Percentiles rank a stretch among this genome's conserved stretches.
phyloP scores from a whole-genome alignment of 495 filamentous ascomycete species.

The Chlorociboria aeruginascens region DNA sequence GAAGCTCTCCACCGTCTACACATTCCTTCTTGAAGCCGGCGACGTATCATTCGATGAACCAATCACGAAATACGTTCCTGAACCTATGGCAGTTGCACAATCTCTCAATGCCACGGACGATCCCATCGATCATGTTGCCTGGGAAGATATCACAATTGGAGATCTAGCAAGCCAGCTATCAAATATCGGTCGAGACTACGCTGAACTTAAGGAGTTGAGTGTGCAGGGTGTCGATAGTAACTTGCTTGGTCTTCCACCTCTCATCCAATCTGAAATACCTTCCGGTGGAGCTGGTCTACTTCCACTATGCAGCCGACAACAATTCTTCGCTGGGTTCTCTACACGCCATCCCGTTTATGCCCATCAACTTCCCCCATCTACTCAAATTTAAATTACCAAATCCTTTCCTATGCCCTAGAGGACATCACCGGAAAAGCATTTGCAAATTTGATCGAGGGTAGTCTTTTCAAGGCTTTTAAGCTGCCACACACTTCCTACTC shows the following conservation, averaged over 20 bases:
- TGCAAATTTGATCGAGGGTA: constrained; percentile 29
- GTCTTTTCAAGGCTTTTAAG: constrained; percentile 32
- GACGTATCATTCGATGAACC: constrained; percentile 25
- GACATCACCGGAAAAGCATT: constrained; percentile 37
- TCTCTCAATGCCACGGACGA: constrained; percentile 29
- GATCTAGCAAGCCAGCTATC: constrained; percentile 40
- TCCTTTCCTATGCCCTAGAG: constrained; percentile 43
- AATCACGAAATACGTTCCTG: constrained; percentile 43
- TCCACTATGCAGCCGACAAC: constrained; percentile 17
- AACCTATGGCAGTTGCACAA: constrained; percentile 33
- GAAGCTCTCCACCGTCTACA: constrained; percentile 36
- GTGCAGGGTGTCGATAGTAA: constrained; percentile 27
- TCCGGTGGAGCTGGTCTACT: constrained; percentile 25
- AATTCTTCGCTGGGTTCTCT: constrained; percentile 41
- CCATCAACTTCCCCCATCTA: constrained; percentile 38
- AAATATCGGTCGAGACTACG: constrained; percentile 37
- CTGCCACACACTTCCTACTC: constrained; percentile 28
- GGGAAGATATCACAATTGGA: constrained; percentile 43
- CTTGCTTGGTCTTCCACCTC: constrained; percentile 28
- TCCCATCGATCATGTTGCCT: constrained; percentile 29
- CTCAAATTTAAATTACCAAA: constrained; percentile 42
- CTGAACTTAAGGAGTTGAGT: constrained; percentile 37
- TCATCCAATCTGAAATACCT: constrained; percentile 29
- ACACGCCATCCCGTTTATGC: constrained; percentile 34
- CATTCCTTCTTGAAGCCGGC: constrained; percentile 29